Conservation (phyloP, 768 basidiomycete species). For the Pisolithus orientalis region DNA sequence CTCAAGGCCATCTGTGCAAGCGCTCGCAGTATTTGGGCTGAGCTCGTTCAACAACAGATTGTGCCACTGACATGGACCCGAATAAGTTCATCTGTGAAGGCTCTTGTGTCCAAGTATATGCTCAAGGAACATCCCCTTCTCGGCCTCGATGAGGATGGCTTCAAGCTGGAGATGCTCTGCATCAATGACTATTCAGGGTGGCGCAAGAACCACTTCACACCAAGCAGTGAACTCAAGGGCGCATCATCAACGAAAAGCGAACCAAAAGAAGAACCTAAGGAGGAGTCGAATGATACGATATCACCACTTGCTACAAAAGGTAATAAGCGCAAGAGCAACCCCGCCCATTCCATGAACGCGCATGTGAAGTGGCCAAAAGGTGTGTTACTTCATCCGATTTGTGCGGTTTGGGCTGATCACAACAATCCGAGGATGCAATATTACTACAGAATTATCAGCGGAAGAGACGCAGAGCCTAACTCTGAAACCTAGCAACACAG, state of each 20-base stretch:
- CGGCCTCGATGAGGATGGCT: not conserved
- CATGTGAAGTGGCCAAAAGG: not conserved
- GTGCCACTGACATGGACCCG: not conserved
- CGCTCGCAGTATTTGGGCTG: not conserved
- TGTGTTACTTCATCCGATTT: not conserved
- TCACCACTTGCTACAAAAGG: not conserved
- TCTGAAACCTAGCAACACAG: no score
- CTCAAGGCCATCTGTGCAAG: not conserved
- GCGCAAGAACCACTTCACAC: not conserved
- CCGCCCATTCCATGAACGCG: not conserved
- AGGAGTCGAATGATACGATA: not conserved
- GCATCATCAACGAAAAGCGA: not conserved
- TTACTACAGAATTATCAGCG: no score
- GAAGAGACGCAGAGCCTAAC: no score
- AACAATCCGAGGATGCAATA: not conserved
- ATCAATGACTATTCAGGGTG: not conserved
- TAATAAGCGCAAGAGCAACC: not conserved
- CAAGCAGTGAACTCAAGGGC: slow-evolving; percentile 8
- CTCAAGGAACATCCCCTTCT: not conserved
- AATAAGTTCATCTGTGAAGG: not conserved
- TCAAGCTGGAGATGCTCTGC: not conserved
- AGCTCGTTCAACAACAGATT: not conserved
- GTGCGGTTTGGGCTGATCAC: not conserved
- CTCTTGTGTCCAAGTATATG: not conserved
- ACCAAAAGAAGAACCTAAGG: not conserved